phyloP scores from a whole-genome alignment of 2,329 filamentous ascomycete genomes.

The Onygenales sp. region DNA sequence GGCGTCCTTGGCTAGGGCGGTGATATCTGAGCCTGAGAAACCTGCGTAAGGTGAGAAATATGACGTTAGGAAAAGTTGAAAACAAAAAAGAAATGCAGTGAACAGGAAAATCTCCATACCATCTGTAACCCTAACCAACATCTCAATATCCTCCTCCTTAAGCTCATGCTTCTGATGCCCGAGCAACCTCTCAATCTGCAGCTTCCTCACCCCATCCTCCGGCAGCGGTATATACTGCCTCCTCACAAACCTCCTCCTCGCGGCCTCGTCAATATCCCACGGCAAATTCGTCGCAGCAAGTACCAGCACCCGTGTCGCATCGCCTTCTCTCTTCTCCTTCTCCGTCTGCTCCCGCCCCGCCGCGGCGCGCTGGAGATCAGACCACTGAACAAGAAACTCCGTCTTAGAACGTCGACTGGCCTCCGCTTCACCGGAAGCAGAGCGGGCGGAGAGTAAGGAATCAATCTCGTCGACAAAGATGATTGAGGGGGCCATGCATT shows the following conservation, averaged over 20 bases:
- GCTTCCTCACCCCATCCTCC: conserved; percentile 68
- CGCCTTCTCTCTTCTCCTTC: conserved; percentile 61
- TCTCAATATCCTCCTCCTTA: conserved; percentile 59
- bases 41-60: conserved; percentile 41
- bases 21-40: conserved; percentile 97
- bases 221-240: conserved; percentile 94
- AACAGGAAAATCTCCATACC: conserved; percentile 44
- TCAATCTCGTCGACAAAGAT: conserved; percentile 99
- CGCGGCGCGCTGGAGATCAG: conserved; percentile 81
- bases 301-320: conserved; percentile 81
- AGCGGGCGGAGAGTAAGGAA: conserved; percentile 75
- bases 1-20: conserved; percentile 90
- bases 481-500: conserved; percentile 81
- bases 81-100: not conserved
- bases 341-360: conserved; percentile 62
- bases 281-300: conserved; percentile 92
- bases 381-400: conserved; percentile 97
- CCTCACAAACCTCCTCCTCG: conserved; percentile 78
- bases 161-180: conserved; percentile 81
- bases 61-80: not conserved
- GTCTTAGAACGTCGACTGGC: conserved; percentile 92
- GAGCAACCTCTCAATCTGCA: conserved; percentile 69
- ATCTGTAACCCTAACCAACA: conserved; percentile 71
- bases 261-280: conserved; percentile 96
- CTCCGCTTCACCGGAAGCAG: conserved; percentile 73